Percentiles rank a stretch among this genome's conserved stretches.
Evolutionary conservation across 1,284 basidiomycete species (phyloP).

Genomic region (Sanghuangporus sanghuang): DNA sequence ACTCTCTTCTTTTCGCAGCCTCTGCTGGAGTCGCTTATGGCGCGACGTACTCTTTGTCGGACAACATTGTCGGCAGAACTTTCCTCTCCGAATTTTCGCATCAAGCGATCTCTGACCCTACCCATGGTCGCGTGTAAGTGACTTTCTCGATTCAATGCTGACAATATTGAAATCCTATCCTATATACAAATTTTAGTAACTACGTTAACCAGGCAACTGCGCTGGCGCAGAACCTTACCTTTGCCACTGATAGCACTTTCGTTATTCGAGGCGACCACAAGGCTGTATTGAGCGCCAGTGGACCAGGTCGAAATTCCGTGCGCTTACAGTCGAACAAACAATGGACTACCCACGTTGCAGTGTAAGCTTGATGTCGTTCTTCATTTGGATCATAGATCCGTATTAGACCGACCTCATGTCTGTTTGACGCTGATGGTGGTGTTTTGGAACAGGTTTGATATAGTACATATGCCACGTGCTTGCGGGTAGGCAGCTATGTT

Average conservation of each 20-base stretch:
- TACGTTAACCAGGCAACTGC: conserved; percentile 47
- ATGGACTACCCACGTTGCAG: conserved; percentile 31
- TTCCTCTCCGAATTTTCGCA: conserved; percentile 41
- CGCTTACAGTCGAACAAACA: conserved; percentile 27
- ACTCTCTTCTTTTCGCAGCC: background rate
- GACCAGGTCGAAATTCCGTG: conserved; percentile 34
- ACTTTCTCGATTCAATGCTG: background rate
- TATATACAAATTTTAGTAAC: conserved; percentile 31
- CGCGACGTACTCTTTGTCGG: conserved; percentile 31
- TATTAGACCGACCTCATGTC: background rate
- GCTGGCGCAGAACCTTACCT: conserved; percentile 41
- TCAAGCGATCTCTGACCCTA: conserved; percentile 41
- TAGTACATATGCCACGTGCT: conserved; percentile 51
- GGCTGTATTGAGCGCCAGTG: conserved; percentile 26
- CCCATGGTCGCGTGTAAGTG: conserved; percentile 25
- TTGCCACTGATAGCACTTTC: conserved; percentile 39
- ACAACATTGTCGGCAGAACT: conserved; percentile 35
- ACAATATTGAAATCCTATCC: background rate
- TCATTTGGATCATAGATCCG: background rate
- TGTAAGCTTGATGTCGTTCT: conserved; percentile 19
- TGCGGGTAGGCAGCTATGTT: conserved; percentile 46
- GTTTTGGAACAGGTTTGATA: conserved; percentile 26
- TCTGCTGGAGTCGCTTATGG: conserved; percentile 3
- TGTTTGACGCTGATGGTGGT: background rate
- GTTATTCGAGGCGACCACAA: conserved; percentile 35